Conservation (phyloP, 2,329 filamentous ascomycete species). For the Trichoderma semiorbis region DNA sequence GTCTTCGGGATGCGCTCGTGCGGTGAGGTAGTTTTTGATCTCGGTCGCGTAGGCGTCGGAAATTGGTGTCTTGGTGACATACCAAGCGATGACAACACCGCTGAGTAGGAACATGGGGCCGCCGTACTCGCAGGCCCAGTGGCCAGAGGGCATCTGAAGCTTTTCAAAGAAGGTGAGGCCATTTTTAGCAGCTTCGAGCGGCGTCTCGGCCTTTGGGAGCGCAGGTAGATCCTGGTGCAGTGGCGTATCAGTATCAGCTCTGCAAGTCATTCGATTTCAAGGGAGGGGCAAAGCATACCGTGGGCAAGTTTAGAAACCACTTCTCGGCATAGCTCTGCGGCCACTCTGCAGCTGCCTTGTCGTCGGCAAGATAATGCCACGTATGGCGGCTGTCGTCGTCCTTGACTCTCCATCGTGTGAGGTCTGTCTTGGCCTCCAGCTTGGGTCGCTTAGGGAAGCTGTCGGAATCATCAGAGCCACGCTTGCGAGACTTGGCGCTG, state of each 20-base stretch:
- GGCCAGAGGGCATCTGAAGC: slow-evolving; percentile 81
- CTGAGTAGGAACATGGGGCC: slow-evolving; percentile 95
- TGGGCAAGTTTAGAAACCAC: slow-evolving; percentile 76
- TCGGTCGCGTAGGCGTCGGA: slow-evolving; percentile 76
- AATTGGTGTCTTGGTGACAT: slow-evolving; percentile 84
- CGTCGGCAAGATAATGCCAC: slow-evolving; percentile 86
- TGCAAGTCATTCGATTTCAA: not conserved
- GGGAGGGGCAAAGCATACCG: slow-evolving; percentile 48
- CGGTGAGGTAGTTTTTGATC: slow-evolving; percentile 88
- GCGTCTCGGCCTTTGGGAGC: slow-evolving; percentile 66
- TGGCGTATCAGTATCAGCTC: slow-evolving; percentile 8
- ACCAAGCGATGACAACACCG: slow-evolving; percentile 79
- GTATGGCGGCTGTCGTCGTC: slow-evolving; percentile 84
- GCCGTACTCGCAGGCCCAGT: slow-evolving; percentile 97
- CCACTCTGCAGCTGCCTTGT: slow-evolving; percentile 69
- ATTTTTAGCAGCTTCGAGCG: slow-evolving; percentile 76
- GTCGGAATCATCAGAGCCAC: slow-evolving; percentile 38
- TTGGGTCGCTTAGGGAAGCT: slow-evolving; percentile 44
- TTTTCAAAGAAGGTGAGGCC: slow-evolving; percentile 84
- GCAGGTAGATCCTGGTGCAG: slow-evolving; percentile 64
- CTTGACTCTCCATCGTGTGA: slow-evolving; percentile 75
- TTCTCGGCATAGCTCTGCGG: slow-evolving; percentile 88
- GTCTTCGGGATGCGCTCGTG: slow-evolving; percentile 77
- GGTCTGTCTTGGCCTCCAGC: slow-evolving; percentile 66
- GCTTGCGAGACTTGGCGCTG: slow-evolving; percentile 40